Evolutionary conservation across 1,284 basidiomycete species (phyloP), one percentile per base, ranked within the genome.

Genomic region (Apiotrichum akiyoshidainum): DNA sequence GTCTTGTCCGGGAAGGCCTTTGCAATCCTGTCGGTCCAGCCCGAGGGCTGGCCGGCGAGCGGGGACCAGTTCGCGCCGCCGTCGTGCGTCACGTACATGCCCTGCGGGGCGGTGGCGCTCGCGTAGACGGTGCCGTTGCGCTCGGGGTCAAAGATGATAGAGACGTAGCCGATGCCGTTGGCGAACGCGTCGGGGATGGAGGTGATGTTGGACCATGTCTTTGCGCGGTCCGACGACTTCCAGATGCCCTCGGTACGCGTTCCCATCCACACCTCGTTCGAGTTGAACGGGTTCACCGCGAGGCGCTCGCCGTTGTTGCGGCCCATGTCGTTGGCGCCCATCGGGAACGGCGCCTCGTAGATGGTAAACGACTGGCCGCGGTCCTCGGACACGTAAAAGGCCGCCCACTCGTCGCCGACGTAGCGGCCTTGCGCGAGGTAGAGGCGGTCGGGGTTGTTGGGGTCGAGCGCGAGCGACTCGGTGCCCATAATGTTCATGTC

Each of bases 381-480:
- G 46, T 47, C 46, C 26, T 47, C 46, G 26, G 46, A 47, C 26
- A 47, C 46, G 31, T 34, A 35, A 16, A 47, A 47, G 4, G 31
- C 33, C 2, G 46, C 46, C 46, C 31, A 34, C 16, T 34, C 46
- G 33, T 47, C 46, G 8, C 2, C 17, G 21, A 46, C 26, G 34
- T 54, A 54, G 2, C 52, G 39, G 6, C 52, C 52, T 14, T 54
- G 22, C 7, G 52, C 52, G 16, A 54, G 52, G 31, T 46, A 54
- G 2, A 54, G 52, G 5, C 52, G 41, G 40, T 37, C 31, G 14
- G 52, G 40, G 34, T 54, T 35, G 42, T n/a, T 22, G 26, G 52
- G 52, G 44, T 54, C 52, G 44, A 54, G 40, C 31, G 52, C 52
- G 14, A 54, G 2, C 34, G 40, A 44, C 52, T 54, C 52, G 13